Evolutionary conservation across 805 yeast species (phyloP), one percentile per base, ranked within the genome.

Genomic region (Candida nanaspora): DNA sequence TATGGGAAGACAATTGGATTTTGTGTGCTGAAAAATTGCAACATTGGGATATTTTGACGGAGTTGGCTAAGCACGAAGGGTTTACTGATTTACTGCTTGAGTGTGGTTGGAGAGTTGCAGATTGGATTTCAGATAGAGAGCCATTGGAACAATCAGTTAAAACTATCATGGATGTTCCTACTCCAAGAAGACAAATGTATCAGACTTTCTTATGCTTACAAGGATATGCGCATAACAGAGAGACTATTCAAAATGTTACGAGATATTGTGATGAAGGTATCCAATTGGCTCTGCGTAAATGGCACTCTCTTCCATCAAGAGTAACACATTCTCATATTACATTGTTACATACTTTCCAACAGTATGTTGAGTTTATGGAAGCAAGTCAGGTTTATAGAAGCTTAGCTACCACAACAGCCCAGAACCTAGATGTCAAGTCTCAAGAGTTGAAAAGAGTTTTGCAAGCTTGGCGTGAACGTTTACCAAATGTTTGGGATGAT

Each of bases 1-100:
- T 93, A 27, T 93, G 99, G 99, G 98, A 94, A 63, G 98, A 93
- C 56, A 94, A 89, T 54, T 93, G 99, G 99, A 88, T 93, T 42
- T 65, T 86, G 30, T 89, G 98, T 68, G 96, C 98, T 3, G 97
- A 93, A 57, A 91, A 91, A 59, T 68, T 93, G 32, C 98, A 93
- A 57, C 97, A 93, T 49, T 93, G 99, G 99, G 98, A 93, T 56
- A 82, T 93, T 37, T 68, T 93, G 44, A 91, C 98, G 0, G 99
- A 93, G 53, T 69, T 94, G 25, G 97, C 98, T 2, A 88, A 91
- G 52, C 98, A 94, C 55, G 99, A 94, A 68, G 97, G 97, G 0
- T 94, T 91, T 57, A 88, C 97, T 0, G 98, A 93, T 55, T 69
- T 93, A 48, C 65, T 94, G 21, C 68, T 93, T n/a, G 99, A 93